Conservation (phyloP, 148 eudicot genomes). For the Heliamphora exappendiculata region DNA sequence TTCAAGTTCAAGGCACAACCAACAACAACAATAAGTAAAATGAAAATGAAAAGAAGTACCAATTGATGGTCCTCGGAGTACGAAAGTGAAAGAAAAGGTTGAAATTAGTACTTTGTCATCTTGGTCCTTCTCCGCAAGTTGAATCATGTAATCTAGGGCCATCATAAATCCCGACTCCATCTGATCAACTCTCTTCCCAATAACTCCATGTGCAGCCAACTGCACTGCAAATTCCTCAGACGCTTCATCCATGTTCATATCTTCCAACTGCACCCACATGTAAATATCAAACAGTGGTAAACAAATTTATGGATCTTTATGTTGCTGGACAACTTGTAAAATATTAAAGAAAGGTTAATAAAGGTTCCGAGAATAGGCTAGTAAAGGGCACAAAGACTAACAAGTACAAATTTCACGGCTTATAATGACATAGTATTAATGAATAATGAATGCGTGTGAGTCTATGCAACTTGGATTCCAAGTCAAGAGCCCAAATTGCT, state of each 20-base stretch:
- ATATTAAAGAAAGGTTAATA: background rate
- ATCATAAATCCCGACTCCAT: conserved; percentile 95
- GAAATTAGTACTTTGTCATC: conserved; percentile 58
- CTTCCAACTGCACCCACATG: conserved; percentile 55
- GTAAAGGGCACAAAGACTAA: background rate
- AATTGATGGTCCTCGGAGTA: background rate
- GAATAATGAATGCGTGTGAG: background rate
- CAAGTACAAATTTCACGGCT: background rate
- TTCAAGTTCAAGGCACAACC: background rate
- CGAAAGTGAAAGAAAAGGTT: background rate
- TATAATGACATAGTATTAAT: background rate
- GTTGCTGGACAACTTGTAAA: background rate
- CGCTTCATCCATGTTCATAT: conserved; percentile 84
- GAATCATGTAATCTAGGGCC: conserved; percentile 98
- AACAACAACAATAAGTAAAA: background rate
- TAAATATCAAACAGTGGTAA: background rate
- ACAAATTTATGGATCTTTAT: background rate
- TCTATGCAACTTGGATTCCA: background rate
- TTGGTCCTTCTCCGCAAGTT: conserved; percentile 66
- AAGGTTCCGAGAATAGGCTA: background rate
- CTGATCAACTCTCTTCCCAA: conserved; percentile 96
- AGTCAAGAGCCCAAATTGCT: background rate
- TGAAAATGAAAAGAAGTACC: background rate
- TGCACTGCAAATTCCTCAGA: conserved; percentile 81
- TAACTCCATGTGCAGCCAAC: conserved; percentile 95